phyloP scores from a whole-genome alignment of 2,329 filamentous ascomycete genomes.

The Harringtonia aguacate region DNA sequence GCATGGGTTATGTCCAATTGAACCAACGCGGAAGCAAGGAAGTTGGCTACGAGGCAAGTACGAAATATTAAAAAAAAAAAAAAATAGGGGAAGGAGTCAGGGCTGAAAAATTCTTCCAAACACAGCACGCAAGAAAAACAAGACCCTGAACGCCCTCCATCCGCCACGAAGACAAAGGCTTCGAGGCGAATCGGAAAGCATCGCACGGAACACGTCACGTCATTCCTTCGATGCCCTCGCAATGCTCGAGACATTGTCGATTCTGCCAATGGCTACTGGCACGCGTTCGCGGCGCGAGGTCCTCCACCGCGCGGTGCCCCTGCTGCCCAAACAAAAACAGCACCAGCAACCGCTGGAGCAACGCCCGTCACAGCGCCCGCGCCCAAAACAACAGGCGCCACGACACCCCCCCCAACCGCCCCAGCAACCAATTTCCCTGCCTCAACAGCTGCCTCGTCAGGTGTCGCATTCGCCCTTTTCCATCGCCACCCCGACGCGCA shows the following conservation, averaged over 20 bases:
- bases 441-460: background rate
- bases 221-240: background rate
- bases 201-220: too few relatives aligned
- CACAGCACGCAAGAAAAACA: background rate
- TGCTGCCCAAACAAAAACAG: slow-evolving; percentile 11
- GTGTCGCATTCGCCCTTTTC: slow-evolving; percentile 3
- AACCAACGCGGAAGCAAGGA: too few relatives aligned
- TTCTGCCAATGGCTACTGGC: slow-evolving; percentile 13
- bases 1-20: too few relatives aligned
- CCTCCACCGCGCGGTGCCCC: slow-evolving; percentile 8
- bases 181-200: background rate
- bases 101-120: background rate
- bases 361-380: slow-evolving; percentile 1
- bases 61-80: slow-evolving; percentile 1
- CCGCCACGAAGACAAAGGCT: background rate
- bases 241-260: slow-evolving; percentile 13
- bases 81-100: background rate
- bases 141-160: too few relatives aligned
- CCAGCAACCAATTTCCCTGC: background rate
- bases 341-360: background rate
- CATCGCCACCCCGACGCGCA: slow-evolving; percentile 7
- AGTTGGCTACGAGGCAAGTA: background rate
- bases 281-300: slow-evolving; percentile 14
- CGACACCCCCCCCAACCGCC: background rate
- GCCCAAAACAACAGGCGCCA: background rate